These are phyloP conservation scores for Aspergillus jensenii DNA, from an alignment of 2,329 filamentous ascomycete genomes.

Conservation along the genomic window DNA sequence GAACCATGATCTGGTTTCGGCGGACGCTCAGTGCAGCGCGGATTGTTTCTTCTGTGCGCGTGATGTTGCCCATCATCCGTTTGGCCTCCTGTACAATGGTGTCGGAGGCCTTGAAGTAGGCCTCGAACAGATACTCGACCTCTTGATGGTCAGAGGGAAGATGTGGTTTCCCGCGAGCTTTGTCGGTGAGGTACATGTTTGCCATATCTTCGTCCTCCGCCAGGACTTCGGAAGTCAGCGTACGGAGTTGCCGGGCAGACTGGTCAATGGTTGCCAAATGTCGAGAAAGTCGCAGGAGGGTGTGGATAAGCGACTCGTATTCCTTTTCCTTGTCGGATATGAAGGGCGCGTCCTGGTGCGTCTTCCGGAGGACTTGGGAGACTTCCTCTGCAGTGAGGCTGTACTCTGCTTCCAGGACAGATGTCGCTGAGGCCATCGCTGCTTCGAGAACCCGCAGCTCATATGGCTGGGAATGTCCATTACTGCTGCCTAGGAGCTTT, in stretches of 20 bases:
- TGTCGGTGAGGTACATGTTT: slow-evolving; percentile 37
- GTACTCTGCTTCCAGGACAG: slow-evolving; percentile 34
- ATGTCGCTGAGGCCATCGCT: slow-evolving; percentile 34
- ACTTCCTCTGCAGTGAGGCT: slow-evolving; percentile 21
- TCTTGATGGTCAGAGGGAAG: slow-evolving; percentile 33
- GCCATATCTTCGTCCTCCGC: slow-evolving; percentile 39
- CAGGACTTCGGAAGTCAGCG: slow-evolving; percentile 33
- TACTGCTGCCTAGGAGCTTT: not conserved
- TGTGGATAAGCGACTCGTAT: not conserved
- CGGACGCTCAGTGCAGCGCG: slow-evolving; percentile 35
- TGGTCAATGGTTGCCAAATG: slow-evolving; percentile 29
- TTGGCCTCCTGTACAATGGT: slow-evolving; percentile 31
- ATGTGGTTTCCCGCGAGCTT: slow-evolving; percentile 28
- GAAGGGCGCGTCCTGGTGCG: not conserved
- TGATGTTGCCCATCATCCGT: slow-evolving; percentile 28
- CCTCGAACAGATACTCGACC: slow-evolving; percentile 40
- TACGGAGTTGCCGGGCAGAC: slow-evolving; percentile 34
- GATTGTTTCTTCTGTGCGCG: slow-evolving; percentile 34
- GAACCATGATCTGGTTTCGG: slow-evolving; percentile 41
- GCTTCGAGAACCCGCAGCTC: slow-evolving; percentile 38
- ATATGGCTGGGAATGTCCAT: slow-evolving; percentile 22
- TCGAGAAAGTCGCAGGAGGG: slow-evolving; percentile 13
- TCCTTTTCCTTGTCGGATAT: not conserved
- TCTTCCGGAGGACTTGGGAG: slow-evolving; percentile 11
- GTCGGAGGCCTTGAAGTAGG: slow-evolving; percentile 38